A percentile compares a stretch with the other conserved stretches of the same genome.
Evolutionary conservation across 352 stramenopile species (phyloP).

Genomic region (Globisporangium yorkense): DNA sequence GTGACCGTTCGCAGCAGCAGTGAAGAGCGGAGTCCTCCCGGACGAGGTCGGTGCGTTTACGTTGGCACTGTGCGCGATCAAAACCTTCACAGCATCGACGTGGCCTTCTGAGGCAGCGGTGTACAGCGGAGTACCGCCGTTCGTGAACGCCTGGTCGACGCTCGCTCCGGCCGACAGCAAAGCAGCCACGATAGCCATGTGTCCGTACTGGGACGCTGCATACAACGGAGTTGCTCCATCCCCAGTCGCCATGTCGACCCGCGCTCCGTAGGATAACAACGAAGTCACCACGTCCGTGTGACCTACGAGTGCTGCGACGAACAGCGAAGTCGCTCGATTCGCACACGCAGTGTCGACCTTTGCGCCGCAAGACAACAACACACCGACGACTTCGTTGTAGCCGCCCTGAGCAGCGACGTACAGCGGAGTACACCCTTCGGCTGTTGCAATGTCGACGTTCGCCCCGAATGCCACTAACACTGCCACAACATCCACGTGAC

Average conservation of each 20-base stretch:
- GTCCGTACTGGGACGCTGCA: background rate
- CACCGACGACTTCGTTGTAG: background rate
- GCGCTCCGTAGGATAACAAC: too few species aligned
- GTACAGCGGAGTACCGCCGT: background rate
- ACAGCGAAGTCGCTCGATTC: too few species aligned
- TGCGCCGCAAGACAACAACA: too few species aligned
- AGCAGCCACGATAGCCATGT: background rate
- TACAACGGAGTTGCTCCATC: background rate
- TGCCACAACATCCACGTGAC: too few species aligned
- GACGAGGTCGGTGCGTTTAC: background rate
- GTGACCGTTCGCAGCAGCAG: slow-evolving; percentile 19
- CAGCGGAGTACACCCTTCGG: too few species aligned
- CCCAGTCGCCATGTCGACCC: background rate
- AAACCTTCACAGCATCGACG: background rate
- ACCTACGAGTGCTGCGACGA: too few species aligned
- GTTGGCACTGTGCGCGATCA: background rate
- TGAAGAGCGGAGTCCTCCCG: background rate
- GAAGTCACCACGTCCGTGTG: too few species aligned
- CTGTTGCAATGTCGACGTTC: too few species aligned
- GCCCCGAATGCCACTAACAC: too few species aligned
- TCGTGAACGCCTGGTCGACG: background rate
- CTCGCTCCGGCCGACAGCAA: background rate
- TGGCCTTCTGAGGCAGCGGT: background rate
- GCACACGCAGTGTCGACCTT: too few species aligned
- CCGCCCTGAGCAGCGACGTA: too few species aligned